Evolutionary conservation across 805 yeast genomes (phyloP), one percentile per base, ranked within the genome.

Genomic region (Dipodascopsis uninucleata): DNA sequence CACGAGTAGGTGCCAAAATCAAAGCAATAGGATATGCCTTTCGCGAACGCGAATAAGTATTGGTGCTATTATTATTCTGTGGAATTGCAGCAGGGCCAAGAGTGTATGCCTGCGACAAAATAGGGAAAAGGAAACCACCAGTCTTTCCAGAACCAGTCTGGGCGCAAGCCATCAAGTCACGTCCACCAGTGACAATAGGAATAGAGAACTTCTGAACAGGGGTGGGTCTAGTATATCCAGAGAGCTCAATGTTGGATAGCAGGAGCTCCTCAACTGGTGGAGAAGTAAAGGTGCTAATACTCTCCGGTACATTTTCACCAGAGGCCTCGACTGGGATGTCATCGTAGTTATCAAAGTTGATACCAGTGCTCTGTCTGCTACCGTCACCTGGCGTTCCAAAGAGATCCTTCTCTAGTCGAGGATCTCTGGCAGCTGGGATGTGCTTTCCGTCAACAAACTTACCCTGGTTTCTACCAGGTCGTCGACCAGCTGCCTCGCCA

Each of bases 131-230:
- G 78, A 93, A 93, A 58, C 98, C 99, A 77, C 97, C 98, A 65
- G 99, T 93, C 75, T 93, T 93, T 79, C 99, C 99, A 48, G 97
- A 89, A 82, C 96, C 96, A 58, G 96, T 86, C 75, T 87, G 96
- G 49, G 96, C 96, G 78, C 96, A 87, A 28, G 96, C 96, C 96
- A 86, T 87, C 71, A 86, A 77, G 70, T 86, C 96, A 71, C 96
- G 79, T 61, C 89, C 87, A 49, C 74, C 79, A 49, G 90, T 86
- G 56, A 87, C 90, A 56, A 87, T 86, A 57, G 96, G 96, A 55
- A 87, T 83, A 35, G 95, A 87, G 75, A 86, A 86, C 71, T 87
- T 87, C 68, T 86, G 96, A 47, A 86, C 96, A 40, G 96, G 98
- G 28, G 99, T 93, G 64, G 98, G 98, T 70, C 78, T 87, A 55